Evolutionary conservation across 495 filamentous ascomycete genomes (phyloP).

Genomic region (Lasiosphaeria miniovina): DNA sequence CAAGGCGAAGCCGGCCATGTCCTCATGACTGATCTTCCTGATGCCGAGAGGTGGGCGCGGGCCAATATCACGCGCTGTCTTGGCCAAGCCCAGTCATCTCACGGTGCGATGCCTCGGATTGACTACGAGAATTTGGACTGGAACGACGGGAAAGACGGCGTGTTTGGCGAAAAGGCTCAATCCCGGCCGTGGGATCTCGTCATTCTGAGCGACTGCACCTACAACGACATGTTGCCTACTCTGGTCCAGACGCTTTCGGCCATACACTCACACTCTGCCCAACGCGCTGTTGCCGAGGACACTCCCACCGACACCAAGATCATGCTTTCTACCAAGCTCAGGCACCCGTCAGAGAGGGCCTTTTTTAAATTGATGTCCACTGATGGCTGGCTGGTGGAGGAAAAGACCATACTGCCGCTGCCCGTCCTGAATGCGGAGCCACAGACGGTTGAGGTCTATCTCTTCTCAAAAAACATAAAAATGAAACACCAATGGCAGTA

Average conservation of each 20-base stretch:
- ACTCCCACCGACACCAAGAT: constrained; percentile 38
- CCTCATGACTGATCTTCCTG: constrained; percentile 77
- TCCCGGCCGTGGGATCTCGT: constrained; percentile 63
- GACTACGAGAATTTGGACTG: constrained; percentile 72
- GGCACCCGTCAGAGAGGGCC: constrained; percentile 76
- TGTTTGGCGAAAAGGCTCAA: constrained; percentile 34
- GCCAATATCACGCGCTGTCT: constrained; percentile 39
- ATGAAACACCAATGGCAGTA: neutral
- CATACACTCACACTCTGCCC: constrained; percentile 36
- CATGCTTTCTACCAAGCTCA: constrained; percentile 75
- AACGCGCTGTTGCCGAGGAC: neutral
- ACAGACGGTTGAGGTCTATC: constrained; percentile 61
- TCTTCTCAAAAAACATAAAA: constrained; percentile 35
- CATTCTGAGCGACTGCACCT: constrained; percentile 88
- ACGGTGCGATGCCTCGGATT: constrained; percentile 7
- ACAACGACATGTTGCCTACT: constrained; percentile 80
- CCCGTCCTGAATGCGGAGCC: constrained; percentile 56
- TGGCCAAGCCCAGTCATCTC: constrained; percentile 9
- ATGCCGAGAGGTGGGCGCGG: constrained; percentile 57
- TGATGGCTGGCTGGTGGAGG: constrained; percentile 50
- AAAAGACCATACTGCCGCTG: constrained; percentile 50
- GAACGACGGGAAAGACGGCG: constrained; percentile 44
- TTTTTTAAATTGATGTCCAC: constrained; percentile 75
- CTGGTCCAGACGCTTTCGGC: constrained; percentile 67
- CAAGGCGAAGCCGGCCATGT: constrained; percentile 36